Evolutionary conservation across 108 stramenopile genomes (phyloP).

Genomic region (Discostella stelligeroides): DNA sequence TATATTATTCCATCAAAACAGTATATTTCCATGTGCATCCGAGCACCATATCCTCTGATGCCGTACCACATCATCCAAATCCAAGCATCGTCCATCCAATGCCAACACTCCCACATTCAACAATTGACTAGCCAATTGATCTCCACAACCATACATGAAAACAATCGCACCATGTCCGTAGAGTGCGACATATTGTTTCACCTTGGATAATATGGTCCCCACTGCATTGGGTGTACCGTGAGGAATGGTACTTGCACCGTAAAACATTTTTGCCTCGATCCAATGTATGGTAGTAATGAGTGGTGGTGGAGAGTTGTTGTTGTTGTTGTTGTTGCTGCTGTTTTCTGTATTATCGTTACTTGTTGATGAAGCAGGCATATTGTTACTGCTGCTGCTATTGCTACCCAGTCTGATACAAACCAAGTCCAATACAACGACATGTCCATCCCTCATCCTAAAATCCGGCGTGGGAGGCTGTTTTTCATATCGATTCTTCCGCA

Average conservation of each 20-base stretch:
- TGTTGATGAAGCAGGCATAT: too few species aligned
- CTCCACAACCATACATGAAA: conserved; percentile 74
- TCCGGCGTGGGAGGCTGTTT: conserved; percentile 63
- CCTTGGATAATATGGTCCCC: conserved; percentile 55
- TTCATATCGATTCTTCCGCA: neutral
- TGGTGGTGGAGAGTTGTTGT: too few species aligned
- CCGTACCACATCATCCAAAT: conserved; percentile 46
- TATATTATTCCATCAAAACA: too few species aligned
- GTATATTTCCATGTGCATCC: conserved; percentile 53
- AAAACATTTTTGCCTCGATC: conserved; percentile 87
- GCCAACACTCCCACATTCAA: conserved; percentile 55
- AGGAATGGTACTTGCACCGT: conserved; percentile 74
- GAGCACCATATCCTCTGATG: conserved; percentile 75
- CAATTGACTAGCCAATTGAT: conserved; percentile 55
- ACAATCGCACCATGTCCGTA: conserved; percentile 71
- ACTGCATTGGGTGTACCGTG: conserved; percentile 60
- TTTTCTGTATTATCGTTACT: too few species aligned
- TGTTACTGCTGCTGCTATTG: too few species aligned
- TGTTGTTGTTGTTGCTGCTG: conserved; percentile 7
- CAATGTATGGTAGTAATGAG: conserved; percentile 53
- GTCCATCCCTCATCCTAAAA: conserved; percentile 55
- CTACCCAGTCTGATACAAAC: too few species aligned
- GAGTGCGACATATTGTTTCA: conserved; percentile 49
- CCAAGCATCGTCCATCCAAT: conserved; percentile 57
- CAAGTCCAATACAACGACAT: conserved; percentile 19